phyloP scores from a whole-genome alignment of 1,284 basidiomycete species.

The Naganishia liquefaciens region DNA sequence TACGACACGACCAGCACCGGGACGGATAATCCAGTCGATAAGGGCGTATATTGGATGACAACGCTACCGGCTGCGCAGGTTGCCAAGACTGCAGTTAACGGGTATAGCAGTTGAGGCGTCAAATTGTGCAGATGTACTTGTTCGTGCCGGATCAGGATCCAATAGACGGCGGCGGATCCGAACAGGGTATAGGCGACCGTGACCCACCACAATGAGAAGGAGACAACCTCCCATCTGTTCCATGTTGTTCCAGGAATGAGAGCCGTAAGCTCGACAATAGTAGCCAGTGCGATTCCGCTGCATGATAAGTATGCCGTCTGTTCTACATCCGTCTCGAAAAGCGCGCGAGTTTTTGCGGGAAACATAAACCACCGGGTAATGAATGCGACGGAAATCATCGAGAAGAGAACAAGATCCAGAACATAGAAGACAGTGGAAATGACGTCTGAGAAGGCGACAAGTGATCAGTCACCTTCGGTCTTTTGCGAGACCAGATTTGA shows the following conservation, averaged over 20 bases:
- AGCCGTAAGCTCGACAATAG: constrained; percentile 33
- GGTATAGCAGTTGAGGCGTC: constrained; percentile 35
- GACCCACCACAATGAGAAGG: constrained; percentile 36
- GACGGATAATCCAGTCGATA: constrained; percentile 25
- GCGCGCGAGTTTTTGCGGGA: constrained; percentile 28
- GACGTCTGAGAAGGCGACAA: constrained; percentile 5
- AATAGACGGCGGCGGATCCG: constrained; percentile 33
- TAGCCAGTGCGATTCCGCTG: constrained; percentile 32
- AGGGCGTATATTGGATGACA: constrained; percentile 34
- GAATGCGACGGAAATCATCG: constrained; percentile 30
- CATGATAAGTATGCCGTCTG: constrained; percentile 36
- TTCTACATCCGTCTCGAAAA: constrained; percentile 36
- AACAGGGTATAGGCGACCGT: constrained; percentile 31
- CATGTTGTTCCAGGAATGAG: constrained; percentile 34
- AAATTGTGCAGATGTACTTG: constrained; percentile 34
- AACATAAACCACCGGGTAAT: constrained; percentile 34
- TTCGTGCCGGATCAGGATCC: constrained; percentile 36
- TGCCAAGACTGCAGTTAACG: constrained; percentile 33
- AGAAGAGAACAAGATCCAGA: constrained; percentile 34
- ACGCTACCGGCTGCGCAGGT: constrained; percentile 34
- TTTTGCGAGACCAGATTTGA: not conserved
- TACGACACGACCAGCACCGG: constrained; percentile 35
- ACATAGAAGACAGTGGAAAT: constrained; percentile 35
- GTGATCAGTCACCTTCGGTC: not conserved
- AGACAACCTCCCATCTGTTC: constrained; percentile 35